These are phyloP conservation scores for Infundibulicybe gibba DNA, from an alignment of 768 basidiomycete genomes.

Conservation along the genomic window DNA sequence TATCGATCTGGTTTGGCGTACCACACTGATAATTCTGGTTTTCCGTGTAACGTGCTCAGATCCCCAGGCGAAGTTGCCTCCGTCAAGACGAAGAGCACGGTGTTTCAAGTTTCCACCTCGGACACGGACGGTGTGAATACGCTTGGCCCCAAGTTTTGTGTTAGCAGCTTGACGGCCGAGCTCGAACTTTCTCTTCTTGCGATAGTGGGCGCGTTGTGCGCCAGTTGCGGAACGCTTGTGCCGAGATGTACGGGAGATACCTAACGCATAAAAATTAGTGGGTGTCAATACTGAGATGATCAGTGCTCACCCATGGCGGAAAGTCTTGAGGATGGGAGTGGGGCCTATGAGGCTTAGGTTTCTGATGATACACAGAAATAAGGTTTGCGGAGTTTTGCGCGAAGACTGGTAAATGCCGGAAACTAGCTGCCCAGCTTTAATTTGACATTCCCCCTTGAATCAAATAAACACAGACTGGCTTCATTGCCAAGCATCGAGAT, in stretches of 20 bases:
- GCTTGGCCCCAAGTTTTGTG: conserved; percentile 96
- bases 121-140: conserved; percentile 91
- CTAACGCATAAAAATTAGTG: conserved; percentile 33
- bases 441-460: conserved; percentile 1
- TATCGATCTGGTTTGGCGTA: conserved; percentile 39
- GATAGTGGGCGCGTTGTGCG: conserved; percentile 90
- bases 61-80: conserved; percentile 98
- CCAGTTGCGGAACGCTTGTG: conserved; percentile 96
- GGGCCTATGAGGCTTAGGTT: conserved; percentile 39
- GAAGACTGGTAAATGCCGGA: conserved; percentile 31
- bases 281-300: conserved; percentile 9
- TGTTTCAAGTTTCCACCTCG: conserved; percentile 95
- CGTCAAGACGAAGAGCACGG: conserved; percentile 94
- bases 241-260: conserved; percentile 96
- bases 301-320: conserved; percentile 71
- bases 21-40: conserved; percentile 94
- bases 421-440: background rate
- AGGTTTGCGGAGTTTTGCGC: conserved; percentile 35
- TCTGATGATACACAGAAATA: conserved; percentile 53
- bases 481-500: too few species aligned
- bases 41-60: conserved; percentile 93
- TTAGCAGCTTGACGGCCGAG: conserved; percentile 96
- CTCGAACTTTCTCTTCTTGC: conserved; percentile 99
- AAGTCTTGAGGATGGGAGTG: conserved; percentile 63
- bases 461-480: too few species aligned